These are phyloP conservation scores for Wickerhamomyces sp. DNA, from an alignment of 1,139 yeast species.

Conservation along the genomic window DNA sequence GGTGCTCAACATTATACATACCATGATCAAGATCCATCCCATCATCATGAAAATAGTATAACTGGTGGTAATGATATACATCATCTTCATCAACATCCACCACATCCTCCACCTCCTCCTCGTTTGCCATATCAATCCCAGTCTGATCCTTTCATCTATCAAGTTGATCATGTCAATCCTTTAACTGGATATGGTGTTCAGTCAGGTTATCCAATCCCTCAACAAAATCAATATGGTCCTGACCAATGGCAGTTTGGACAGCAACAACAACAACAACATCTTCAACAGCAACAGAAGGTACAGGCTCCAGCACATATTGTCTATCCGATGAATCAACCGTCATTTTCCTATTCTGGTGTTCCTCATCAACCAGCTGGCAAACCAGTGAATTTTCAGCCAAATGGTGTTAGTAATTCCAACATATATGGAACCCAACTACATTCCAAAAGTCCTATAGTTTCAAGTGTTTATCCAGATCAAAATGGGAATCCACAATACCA, in stretches of 20 bases:
- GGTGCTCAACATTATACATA: constrained; percentile 1
- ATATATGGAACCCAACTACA: background rate
- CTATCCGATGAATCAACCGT: background rate
- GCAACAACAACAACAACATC: constrained; percentile 3
- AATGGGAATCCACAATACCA: background rate
- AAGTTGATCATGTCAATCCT: constrained; percentile 10
- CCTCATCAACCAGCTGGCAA: background rate
- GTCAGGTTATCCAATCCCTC: background rate
- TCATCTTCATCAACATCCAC: background rate
- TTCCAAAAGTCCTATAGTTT: background rate
- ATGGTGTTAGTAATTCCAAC: background rate
- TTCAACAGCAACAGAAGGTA: constrained; percentile 4
- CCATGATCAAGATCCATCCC: constrained; percentile 2
- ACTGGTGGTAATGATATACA: no score
- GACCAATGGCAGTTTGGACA: constrained; percentile 7
- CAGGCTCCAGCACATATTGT: background rate
- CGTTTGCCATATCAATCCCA: constrained; percentile 8
- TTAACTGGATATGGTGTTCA: constrained; percentile 3
- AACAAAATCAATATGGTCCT: constrained; percentile 4
- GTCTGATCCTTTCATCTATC: constrained; percentile 10
- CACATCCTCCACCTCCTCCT: constrained; percentile 1
- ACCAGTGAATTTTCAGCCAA: background rate
- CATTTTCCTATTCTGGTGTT: background rate
- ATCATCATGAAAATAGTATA: background rate
- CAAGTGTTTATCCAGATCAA: background rate